Evolutionary conservation across 345 rosid genomes (phyloP).

Genomic region (Clausena lansium): DNA sequence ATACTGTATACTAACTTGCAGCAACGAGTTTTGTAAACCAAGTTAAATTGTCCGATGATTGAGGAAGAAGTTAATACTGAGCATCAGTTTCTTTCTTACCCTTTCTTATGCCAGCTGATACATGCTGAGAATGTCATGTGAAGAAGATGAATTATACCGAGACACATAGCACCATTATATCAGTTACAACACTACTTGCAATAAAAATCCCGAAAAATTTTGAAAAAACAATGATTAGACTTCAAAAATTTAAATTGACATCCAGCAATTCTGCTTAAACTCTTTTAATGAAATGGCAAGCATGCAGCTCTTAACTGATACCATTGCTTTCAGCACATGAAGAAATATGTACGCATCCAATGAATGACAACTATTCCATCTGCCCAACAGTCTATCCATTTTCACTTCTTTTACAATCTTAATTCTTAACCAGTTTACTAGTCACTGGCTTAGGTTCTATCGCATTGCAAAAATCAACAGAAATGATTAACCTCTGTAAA

Average conservation of each 20-base stretch:
- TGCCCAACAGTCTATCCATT: not conserved
- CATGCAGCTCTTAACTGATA: not conserved
- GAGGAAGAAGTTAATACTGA: not conserved
- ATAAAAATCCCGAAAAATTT: too few species aligned
- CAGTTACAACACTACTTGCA: not conserved
- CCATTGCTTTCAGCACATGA: not conserved
- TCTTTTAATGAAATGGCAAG: not conserved
- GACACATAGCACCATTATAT: not conserved
- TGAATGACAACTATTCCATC: not conserved
- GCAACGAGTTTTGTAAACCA: not conserved
- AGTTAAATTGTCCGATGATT: not conserved
- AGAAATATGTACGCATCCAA: not conserved
- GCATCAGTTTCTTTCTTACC: too few species aligned
- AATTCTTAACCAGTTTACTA: not conserved
- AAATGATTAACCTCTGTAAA: not conserved
- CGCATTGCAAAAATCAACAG: not conserved
- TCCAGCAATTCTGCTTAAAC: not conserved
- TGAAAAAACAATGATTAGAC: too few species aligned
- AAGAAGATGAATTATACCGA: not conserved
- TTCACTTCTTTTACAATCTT: not conserved
- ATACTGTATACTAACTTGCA: not conserved
- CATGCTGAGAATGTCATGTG: not conserved
- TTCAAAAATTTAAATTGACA: not conserved
- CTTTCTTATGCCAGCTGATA: not conserved
- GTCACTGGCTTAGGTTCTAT: not conserved